Percentiles rank a stretch among this genome's conserved stretches.
Evolutionary conservation across 2,329 filamentous ascomycete genomes (phyloP).

Genomic region (Stemphylium beticola): DNA sequence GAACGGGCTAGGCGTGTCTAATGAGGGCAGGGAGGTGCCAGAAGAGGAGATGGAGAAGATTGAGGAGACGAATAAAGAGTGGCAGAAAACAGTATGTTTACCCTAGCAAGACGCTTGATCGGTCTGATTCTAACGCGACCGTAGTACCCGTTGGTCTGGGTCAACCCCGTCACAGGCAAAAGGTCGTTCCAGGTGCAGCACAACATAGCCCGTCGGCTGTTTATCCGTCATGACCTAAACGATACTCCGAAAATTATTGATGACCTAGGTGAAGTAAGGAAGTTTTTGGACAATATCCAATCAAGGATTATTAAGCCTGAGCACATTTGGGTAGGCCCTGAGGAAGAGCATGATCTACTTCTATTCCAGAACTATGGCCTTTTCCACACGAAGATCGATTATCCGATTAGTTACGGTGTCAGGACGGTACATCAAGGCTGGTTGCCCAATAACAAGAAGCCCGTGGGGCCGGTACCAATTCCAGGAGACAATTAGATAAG

Average conservation of each 20-base stretch:
- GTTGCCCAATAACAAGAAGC: background rate
- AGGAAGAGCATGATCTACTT: constrained; percentile 4
- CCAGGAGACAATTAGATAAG: background rate
- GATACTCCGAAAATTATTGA: constrained; percentile 2
- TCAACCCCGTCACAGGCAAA: constrained; percentile 3
- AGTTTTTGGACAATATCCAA: constrained; percentile 6
- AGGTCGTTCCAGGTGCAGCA: constrained; percentile 1
- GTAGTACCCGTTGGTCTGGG: constrained; percentile 3
- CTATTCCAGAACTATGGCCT: constrained; percentile 5
- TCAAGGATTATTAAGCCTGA: constrained; percentile 8
- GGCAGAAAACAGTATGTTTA: constrained; percentile 1
- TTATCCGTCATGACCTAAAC: background rate
- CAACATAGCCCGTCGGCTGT: background rate
- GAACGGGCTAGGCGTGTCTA: constrained; percentile 1
- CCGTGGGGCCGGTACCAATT: constrained; percentile 2
- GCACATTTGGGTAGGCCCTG: constrained; percentile 1
- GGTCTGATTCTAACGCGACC: background rate
- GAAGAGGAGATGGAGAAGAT: background rate
- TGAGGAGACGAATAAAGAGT: background rate
- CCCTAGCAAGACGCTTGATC: background rate
- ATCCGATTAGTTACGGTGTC: constrained; percentile 1
- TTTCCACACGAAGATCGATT: constrained; percentile 9
- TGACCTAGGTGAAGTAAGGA: constrained; percentile 4
- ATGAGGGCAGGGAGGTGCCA: constrained; percentile 1
- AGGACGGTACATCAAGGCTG: constrained; percentile 4